Evolutionary conservation across 768 basidiomycete genomes (phyloP).

Genomic region (Podaxis sp.): DNA sequence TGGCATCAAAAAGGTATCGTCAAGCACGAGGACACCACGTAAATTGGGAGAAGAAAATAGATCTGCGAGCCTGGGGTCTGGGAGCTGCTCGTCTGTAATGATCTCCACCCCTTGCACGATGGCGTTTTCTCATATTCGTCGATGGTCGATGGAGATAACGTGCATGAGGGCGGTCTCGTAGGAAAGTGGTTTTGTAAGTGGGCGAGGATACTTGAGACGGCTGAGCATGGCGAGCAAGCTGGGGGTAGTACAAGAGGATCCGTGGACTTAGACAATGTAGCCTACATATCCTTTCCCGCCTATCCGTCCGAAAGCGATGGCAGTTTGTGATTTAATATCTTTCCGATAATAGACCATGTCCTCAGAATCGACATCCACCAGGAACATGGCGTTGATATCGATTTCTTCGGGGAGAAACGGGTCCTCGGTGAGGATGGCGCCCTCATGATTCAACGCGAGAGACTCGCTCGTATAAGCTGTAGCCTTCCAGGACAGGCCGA

Average conservation of each 20-base stretch:
- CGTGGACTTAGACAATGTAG: slow-evolving; percentile 31
- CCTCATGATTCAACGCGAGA: slow-evolving; percentile 13
- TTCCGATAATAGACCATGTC: slow-evolving; percentile 21
- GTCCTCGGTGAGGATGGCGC: slow-evolving; percentile 12
- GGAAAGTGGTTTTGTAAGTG: slow-evolving; percentile 12
- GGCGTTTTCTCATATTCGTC: slow-evolving; percentile 12
- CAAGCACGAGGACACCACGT: slow-evolving; percentile 31
- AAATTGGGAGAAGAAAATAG: slow-evolving; percentile 26
- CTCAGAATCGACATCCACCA: slow-evolving; percentile 18
- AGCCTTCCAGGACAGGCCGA: slow-evolving; percentile 18
- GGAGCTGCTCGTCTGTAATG: slow-evolving; percentile 13
- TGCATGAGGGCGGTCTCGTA: slow-evolving; percentile 22
- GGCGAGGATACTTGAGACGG: slow-evolving; percentile 13
- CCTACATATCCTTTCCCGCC: slow-evolving; percentile 25
- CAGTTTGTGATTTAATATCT: slow-evolving; percentile 17
- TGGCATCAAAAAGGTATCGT: slow-evolving; percentile 22
- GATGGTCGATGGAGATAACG: slow-evolving; percentile 11
- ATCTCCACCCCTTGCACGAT: slow-evolving; percentile 20
- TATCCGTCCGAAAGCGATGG: slow-evolving; percentile 21
- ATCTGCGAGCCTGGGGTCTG: slow-evolving; percentile 20
- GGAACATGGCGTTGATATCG: slow-evolving; percentile 25
- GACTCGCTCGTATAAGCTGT: slow-evolving; percentile 13
- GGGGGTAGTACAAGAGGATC: slow-evolving; percentile 21
- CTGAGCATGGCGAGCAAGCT: slow-evolving; percentile 30
- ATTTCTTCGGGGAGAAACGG: slow-evolving; percentile 17